Base-by-base conservation (phyloP, 192 early-diverging fungal species). In the Backusella liffmaniae region DNA sequence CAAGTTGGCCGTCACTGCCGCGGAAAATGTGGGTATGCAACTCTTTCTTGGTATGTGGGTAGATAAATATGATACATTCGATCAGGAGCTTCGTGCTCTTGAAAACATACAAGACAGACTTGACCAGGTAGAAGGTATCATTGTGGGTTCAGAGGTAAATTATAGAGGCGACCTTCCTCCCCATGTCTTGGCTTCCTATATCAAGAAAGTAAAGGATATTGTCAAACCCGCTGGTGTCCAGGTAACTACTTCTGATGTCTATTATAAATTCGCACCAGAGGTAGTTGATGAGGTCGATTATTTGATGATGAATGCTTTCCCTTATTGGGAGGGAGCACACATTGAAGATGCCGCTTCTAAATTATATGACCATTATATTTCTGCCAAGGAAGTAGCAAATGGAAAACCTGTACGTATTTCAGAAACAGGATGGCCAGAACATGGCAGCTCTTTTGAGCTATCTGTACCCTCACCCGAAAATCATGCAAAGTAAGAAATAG, bases 381-480 rank as follows among this genome's bases (percentile, higher is more conserved):
- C 80, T 53, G 71, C 89, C 16, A 72, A 83, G 49, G 76, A 77
- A 8, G 15, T n/a, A 18, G 83, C 89, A 5, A 73, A 78, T 15
- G 73, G 73, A 36, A 91, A 91, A 77, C 78, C 78, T 21, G 88
- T 91, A 3, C 80, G 80, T 26, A 82, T 89, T 15, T 86, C 87
- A 56, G 89, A 91, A 79, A 91, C 89, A 53, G 89, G 89, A 73
- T 91, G 89, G 89, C 89, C 89, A 46, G 81, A 84, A 59, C 73
- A 35, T 2, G 90, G 90, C 26, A 80, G 74, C 66, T 84, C 85
- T 74, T 89, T 78, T 75, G 86, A 79, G 0, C 70, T 66, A 7
- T 79, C 87, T 1, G 84, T 80, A 34, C 80, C 87, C 3, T 88
- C 88, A 4, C 77, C 84, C 15, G 68, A 80, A 21, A 89, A 89